phyloP scores from a whole-genome alignment of 768 basidiomycete species.

The Russula dissimulans region DNA sequence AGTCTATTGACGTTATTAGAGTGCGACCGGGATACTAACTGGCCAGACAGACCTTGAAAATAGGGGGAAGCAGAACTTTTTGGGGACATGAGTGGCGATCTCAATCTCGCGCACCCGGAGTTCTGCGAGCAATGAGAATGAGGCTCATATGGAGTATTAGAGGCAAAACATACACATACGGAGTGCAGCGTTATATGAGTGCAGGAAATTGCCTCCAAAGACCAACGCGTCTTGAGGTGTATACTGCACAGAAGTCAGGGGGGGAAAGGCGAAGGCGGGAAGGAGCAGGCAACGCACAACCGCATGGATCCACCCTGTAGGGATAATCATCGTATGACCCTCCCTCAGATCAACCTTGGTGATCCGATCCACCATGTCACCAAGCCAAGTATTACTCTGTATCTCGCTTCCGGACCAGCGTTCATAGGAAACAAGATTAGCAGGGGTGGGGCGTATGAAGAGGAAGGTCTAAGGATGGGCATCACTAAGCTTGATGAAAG shows the following conservation, averaged over 20 bases:
- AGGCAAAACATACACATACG: conserved; percentile 41
- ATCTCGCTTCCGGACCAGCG: conserved; percentile 89
- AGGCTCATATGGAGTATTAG: not conserved
- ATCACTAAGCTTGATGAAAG: not conserved
- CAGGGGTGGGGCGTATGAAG: conserved; percentile 83
- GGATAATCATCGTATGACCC: conserved; percentile 90
- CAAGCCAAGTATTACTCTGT: conserved; percentile 84
- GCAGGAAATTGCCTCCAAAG: conserved; percentile 95
- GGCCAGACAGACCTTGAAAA: conserved; percentile 21
- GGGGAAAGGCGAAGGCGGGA: not conserved
- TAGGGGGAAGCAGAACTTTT: conserved; percentile 31
- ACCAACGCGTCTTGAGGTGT: conserved; percentile 91
- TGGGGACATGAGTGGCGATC: conserved; percentile 84
- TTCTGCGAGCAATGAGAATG: conserved; percentile 40
- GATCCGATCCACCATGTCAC: conserved; percentile 88
- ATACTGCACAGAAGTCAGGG: conserved; percentile 40
- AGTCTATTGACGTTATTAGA: conserved; percentile 38
- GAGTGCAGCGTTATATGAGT: conserved; percentile 80
- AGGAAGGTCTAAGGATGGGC: conserved; percentile 68
- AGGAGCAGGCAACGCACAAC: conserved; percentile 51
- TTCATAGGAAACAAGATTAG: conserved; percentile 85
- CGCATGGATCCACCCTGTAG: conserved; percentile 96
- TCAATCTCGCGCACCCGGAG: conserved; percentile 86
- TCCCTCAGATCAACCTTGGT: conserved; percentile 66
- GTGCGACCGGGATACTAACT: not conserved